Base-by-base conservation (phyloP, 352 stramenopile genomes). In the Pythium phragmiticola region DNA sequence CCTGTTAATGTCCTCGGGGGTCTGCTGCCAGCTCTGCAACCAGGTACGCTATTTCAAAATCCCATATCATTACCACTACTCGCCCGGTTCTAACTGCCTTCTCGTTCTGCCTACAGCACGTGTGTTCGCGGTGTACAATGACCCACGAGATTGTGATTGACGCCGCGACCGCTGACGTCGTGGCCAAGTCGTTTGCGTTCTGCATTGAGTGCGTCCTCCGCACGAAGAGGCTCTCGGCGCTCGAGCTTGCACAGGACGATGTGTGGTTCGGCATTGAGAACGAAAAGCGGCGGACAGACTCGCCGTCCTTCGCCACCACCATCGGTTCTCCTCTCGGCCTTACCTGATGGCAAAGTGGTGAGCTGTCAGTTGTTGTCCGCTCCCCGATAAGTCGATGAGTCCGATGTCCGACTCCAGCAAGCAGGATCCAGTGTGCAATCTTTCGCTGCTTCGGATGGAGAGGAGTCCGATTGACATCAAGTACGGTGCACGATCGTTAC, bases 141-240 rank as follows among this genome's bases (percentile, higher is more conserved):
- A 53, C 39, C 14, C 34, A 46, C 7, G 57, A 69, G 5, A 54
- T 64, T 34, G 42, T 69, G 9, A 28, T 69, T 9, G 62, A 68
- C 46, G 45, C 45, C 1, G 17, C 54, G 53, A 60, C 54, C 2
- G 7, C 63, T 0, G 6, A 34, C 5, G 30, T 37, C 16, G 61
- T 55, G 34, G 41, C 41, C 34, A 60, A 64, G 55, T 19, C 54
- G 3, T 49, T 69, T 12, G 39, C 13, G 8, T 64, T 69, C 26
- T 69, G 63, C 33, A 37, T 64, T 28, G 46, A 60, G 30, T 69
- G 63, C 41, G 26, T 60, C 2, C 16, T 69, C 26, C 34, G 43
- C 16, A 54, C 57, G n/a, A 64, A 65, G 42, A 19, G 17, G 49
- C 28, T 50, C 13, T 36, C 49, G n/a, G 48, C 57, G 30, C n/a